phyloP scores from a whole-genome alignment of 2,329 filamentous ascomycete genomes.

The Aspergillus eucalypticola region DNA sequence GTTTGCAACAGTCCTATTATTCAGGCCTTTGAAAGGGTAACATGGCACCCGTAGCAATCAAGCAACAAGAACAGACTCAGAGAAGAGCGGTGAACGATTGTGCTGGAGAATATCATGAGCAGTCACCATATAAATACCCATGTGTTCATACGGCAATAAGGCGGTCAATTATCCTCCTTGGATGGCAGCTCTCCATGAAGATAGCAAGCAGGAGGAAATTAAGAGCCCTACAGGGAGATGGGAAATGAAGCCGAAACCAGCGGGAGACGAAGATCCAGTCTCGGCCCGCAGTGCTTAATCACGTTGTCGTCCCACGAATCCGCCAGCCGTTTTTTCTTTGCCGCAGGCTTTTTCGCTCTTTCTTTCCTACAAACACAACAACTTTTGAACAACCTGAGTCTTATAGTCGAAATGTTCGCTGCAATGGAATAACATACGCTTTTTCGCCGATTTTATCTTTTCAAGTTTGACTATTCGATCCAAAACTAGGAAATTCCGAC shows the following conservation, averaged over 20 bases:
- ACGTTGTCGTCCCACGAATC: not conserved
- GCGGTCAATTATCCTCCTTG: conserved; percentile 44
- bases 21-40: conserved; percentile 28
- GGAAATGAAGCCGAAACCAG: too few relatives aligned
- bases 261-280: not conserved
- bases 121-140: conserved; percentile 51
- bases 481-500: not conserved
- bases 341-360: conserved; percentile 1
- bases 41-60: conserved; percentile 14
- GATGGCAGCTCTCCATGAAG: not conserved
- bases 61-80: conserved; percentile 17
- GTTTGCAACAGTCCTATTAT: conserved; percentile 65
- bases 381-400: not conserved
- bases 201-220: too few relatives aligned
- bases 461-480: not conserved
- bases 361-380: not conserved
- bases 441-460: conserved; percentile 3
- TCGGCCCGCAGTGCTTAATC: not conserved
- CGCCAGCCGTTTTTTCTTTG: not conserved
- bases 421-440: conserved; percentile 26
- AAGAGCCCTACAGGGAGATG: too few relatives aligned
- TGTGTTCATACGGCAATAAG: conserved; percentile 61
- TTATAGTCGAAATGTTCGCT: not conserved
- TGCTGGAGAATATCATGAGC: conserved; percentile 68
- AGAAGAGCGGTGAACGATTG: conserved; percentile 41